phyloP scores from a whole-genome alignment of 768 basidiomycete species.

The Serendipita vermifera region DNA sequence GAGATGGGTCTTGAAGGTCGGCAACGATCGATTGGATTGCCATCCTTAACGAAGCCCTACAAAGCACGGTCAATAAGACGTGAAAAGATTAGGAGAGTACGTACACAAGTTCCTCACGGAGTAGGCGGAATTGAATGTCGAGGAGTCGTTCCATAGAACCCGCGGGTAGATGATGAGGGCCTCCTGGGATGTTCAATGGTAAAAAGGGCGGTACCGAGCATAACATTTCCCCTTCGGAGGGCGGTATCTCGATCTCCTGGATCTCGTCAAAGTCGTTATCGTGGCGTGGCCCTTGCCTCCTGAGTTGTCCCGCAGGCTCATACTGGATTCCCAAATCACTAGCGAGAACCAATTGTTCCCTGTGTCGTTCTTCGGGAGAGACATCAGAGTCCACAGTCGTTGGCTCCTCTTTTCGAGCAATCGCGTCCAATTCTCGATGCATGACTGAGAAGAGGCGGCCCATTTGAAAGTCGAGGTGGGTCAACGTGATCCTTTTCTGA shows the following conservation, averaged over 20 bases:
- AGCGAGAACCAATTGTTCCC: no score
- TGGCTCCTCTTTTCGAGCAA: constrained; percentile 18
- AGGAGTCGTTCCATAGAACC: constrained; percentile 52
- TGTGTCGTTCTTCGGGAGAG: no score
- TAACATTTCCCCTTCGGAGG: constrained; percentile 54
- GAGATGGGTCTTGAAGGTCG: constrained; percentile 25
- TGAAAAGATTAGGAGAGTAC: constrained; percentile 17
- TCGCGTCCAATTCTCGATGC: constrained; percentile 34
- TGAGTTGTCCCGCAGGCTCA: constrained; percentile 42
- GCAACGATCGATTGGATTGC: constrained; percentile 37
- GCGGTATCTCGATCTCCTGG: constrained; percentile 47
- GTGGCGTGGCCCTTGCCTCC: constrained; percentile 42
- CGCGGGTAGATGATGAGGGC: constrained; percentile 46
- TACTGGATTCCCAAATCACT: constrained; percentile 30
- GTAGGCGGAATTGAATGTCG: constrained; percentile 61
- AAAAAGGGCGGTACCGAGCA: constrained; percentile 39
- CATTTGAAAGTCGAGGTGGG: constrained; percentile 27
- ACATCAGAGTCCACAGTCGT: constrained; percentile 17
- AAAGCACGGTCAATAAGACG: neutral
- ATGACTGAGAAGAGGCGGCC: constrained; percentile 31
- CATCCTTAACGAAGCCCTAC: constrained; percentile 40
- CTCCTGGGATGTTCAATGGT: constrained; percentile 44
- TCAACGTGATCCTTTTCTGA: constrained; percentile 26
- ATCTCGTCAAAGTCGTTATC: constrained; percentile 55
- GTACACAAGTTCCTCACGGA: constrained; percentile 60